Base-by-base conservation (phyloP, 2,329 filamentous ascomycete genomes). In the Talaromyces sp. region DNA sequence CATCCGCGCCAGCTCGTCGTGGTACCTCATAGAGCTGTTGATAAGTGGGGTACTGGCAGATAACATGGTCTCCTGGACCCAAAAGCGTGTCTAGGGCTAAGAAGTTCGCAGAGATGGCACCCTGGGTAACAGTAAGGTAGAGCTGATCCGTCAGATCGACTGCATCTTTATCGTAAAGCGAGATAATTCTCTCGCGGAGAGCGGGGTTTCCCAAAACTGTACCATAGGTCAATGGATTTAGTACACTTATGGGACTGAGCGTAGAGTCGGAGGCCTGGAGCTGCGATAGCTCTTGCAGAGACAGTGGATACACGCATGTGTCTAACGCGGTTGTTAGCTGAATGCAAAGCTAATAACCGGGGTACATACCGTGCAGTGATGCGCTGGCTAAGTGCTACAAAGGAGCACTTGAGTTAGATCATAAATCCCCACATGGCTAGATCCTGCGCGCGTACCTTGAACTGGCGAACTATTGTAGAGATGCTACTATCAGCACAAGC, bases 11-110 rank as follows among this genome's bases (percentile, higher is more conserved):
- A 2, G 45, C 40, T 4, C 44, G 44, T 32, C 39, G 39, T 5
- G 52, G 52, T 16, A 55, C 47, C 16, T 51, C 52, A 24, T 51
- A 55, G 14, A 55, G 44, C 17, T 55, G 52, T 17, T 55, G 52
- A 24, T 55, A 55, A 8, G 48, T 55, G 7, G 52, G 52, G 22
- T 55, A 55, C 17, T 55, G 52, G 14, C 48, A 51, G 20, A 55
- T 32, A 11, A 55, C 52, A 55, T 55, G 52, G 36, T 55, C 52
- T 19, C 48, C 44, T 7, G 52, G 48, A 0, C 52, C 48, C 9
- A 55, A 2, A 19, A 55, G 32, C 3, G 52, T 51, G 27, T 51
- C 44, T 3, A 55, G 35, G 11, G 49, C 37, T 24, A 55, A 20
- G 30, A 55, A 55, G 8, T 55, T 55, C 8, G 52, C 52, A 9